A percentile compares a stretch with the other conserved stretches of the same genome.
phyloP scores from a whole-genome alignment of 306 rosid genomes.

The Quercus wislizeni region DNA sequence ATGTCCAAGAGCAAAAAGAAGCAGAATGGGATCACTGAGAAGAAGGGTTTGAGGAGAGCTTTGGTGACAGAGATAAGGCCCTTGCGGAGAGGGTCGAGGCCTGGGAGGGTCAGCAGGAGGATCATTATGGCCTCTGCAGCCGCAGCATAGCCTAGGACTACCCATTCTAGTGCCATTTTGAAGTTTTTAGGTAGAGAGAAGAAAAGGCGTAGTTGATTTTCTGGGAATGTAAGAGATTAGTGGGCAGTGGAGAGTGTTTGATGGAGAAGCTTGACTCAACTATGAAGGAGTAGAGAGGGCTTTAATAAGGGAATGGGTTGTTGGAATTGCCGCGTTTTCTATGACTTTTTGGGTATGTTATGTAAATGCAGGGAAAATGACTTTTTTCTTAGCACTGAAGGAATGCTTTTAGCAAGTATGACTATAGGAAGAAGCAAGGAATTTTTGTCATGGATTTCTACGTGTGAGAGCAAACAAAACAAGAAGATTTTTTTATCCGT shows the following conservation, averaged over 20 bases:
- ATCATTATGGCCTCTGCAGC: conserved; percentile 11
- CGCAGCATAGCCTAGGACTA: conserved; percentile 11
- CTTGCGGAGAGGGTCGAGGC: conserved; percentile 16
- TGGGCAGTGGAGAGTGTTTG: too few species aligned
- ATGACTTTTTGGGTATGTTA: background rate
- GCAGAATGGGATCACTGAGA: conserved; percentile 3
- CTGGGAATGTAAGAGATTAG: background rate
- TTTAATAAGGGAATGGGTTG: background rate
- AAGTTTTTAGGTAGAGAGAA: background rate
- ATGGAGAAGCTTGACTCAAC: background rate
- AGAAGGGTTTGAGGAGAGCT: conserved; percentile 6
- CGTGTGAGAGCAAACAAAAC: too few species aligned
- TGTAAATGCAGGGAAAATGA: too few species aligned
- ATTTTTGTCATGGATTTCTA: too few species aligned
- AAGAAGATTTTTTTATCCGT: too few species aligned
- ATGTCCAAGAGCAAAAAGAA: conserved; percentile 8
- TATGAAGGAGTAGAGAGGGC: background rate
- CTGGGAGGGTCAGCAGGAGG: conserved; percentile 13
- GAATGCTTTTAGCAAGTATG: too few species aligned
- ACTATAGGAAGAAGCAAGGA: too few species aligned
- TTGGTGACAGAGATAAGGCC: background rate
- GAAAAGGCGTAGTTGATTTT: background rate
- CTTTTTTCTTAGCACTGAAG: too few species aligned
- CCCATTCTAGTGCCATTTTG: conserved; percentile 14
- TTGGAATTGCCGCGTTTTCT: background rate